Conservation (phyloP, 495 filamentous ascomycete species). For the Hypoxylon intermedium region DNA sequence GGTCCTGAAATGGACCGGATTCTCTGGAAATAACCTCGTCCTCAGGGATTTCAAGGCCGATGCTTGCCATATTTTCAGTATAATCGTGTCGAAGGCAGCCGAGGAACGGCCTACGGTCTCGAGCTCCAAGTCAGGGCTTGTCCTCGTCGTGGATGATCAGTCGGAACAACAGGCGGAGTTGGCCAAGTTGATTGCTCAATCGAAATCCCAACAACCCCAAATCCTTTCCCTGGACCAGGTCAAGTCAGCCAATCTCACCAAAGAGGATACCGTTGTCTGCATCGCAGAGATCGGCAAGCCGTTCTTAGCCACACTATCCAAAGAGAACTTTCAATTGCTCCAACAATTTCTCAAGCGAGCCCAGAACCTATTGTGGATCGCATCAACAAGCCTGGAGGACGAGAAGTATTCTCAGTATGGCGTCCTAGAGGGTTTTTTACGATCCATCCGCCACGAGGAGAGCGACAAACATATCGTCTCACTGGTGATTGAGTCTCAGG, state of each 20-base stretch:
- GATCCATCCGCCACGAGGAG: constrained; percentile 42
- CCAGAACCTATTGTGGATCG: constrained; percentile 44
- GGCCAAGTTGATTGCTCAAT: constrained; percentile 18
- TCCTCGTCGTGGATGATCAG: constrained; percentile 29
- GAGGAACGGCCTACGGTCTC: constrained; percentile 18
- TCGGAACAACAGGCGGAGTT: constrained; percentile 18
- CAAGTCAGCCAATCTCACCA: constrained; percentile 8
- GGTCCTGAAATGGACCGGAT: constrained; percentile 48
- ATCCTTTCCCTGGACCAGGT: constrained; percentile 26
- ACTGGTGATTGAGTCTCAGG: constrained; percentile 36
- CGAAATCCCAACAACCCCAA: constrained; percentile 6
- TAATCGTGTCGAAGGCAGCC: constrained; percentile 48
- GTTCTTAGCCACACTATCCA: constrained; percentile 50
- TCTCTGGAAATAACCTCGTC: constrained; percentile 53
- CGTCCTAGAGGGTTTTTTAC: constrained; percentile 38
- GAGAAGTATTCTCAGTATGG: constrained; percentile 36
- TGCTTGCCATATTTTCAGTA: constrained; percentile 47
- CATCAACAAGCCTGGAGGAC: constrained; percentile 12
- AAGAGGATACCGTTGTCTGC: constrained; percentile 47
- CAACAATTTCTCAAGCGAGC: constrained; percentile 45
- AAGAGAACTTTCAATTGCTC: constrained; percentile 40
- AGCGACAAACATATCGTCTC: constrained; percentile 38
- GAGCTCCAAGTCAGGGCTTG: constrained; percentile 2
- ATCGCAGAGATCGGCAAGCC: constrained; percentile 56
- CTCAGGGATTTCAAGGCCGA: constrained; percentile 34